phyloP scores from a whole-genome alignment of 1,284 basidiomycete species.

The Heterobasidion occidentale region DNA sequence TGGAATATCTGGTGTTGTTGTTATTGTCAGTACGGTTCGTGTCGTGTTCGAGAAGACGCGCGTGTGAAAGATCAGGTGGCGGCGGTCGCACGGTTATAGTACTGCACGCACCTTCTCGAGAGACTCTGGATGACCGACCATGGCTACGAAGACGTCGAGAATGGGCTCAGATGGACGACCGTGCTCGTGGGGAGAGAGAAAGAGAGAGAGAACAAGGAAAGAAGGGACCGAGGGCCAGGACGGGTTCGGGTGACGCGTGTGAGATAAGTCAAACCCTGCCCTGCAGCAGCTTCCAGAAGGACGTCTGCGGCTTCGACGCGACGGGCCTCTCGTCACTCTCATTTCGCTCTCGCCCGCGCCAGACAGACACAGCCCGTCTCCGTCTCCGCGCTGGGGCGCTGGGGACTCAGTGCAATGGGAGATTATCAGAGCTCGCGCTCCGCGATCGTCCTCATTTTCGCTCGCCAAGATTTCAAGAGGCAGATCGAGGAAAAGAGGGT shows the following conservation, averaged over 20 bases:
- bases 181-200: not conserved
- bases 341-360: too few relatives aligned
- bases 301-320: not conserved
- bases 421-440: too few relatives aligned
- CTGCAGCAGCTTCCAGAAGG: not conserved
- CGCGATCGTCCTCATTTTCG: too few relatives aligned
- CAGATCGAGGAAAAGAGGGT: too few relatives aligned
- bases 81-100: not conserved
- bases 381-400: too few relatives aligned
- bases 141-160: not conserved
- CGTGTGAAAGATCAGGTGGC: not conserved
- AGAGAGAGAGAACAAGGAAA: not conserved
- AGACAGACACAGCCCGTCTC: too few relatives aligned
- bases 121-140: not conserved
- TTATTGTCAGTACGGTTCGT: not conserved
- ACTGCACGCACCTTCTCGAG: not conserved
- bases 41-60: not conserved
- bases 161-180: not conserved
- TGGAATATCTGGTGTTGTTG: conserved; percentile 36
- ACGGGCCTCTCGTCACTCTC: too few relatives aligned
- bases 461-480: too few relatives aligned
- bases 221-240: not conserved
- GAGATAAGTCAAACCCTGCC: not conserved
- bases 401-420: too few relatives aligned
- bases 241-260: not conserved